Percentiles rank a stretch among this genome's conserved stretches.
phyloP scores from a whole-genome alignment of 768 basidiomycete species.

The Leccinum broughii region DNA sequence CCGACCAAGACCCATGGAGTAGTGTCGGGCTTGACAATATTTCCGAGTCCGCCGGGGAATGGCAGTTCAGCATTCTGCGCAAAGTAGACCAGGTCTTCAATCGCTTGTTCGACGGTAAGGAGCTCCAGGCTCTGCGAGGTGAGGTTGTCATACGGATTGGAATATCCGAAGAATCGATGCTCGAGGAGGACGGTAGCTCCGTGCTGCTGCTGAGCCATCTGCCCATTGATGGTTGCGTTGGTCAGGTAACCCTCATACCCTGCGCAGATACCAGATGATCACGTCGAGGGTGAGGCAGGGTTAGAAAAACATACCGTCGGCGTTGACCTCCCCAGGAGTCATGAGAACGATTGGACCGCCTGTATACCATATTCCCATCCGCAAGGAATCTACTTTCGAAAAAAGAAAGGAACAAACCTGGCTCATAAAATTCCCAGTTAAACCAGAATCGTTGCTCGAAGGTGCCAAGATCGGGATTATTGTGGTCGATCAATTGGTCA shows the following conservation, averaged over 20 bases:
- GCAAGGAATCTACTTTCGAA: not conserved
- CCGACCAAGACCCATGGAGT: slow-evolving; percentile 46
- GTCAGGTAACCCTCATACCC: slow-evolving; percentile 54
- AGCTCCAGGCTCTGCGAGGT: slow-evolving; percentile 54
- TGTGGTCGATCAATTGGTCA: slow-evolving; percentile 44
- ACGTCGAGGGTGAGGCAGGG: not conserved
- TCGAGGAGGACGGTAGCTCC: slow-evolving; percentile 66
- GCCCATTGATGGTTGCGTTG: slow-evolving; percentile 64
- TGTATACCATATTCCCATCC: not conserved
- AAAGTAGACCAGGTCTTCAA: slow-evolving; percentile 73
- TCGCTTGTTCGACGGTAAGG: slow-evolving; percentile 73
- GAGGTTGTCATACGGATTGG: slow-evolving; percentile 68
- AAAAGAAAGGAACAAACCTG: slow-evolving; percentile 33
- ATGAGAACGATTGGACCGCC: slow-evolving; percentile 31
- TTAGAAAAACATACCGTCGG: slow-evolving; percentile 34
- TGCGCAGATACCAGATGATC: slow-evolving; percentile 3
- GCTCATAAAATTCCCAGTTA: slow-evolving; percentile 64
- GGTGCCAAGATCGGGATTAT: slow-evolving; percentile 60
- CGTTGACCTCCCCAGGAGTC: slow-evolving; percentile 70
- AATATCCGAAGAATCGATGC: slow-evolving; percentile 74
- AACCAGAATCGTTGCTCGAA: slow-evolving; percentile 78
- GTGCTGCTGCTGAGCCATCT: slow-evolving; percentile 63
- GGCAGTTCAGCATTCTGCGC: slow-evolving; percentile 64
- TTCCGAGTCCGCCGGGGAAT: slow-evolving; percentile 55
- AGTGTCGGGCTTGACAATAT: slow-evolving; percentile 55